Conservation (phyloP, 2,329 filamentous ascomycete genomes). For the Acephala macrosclerotiorum region DNA sequence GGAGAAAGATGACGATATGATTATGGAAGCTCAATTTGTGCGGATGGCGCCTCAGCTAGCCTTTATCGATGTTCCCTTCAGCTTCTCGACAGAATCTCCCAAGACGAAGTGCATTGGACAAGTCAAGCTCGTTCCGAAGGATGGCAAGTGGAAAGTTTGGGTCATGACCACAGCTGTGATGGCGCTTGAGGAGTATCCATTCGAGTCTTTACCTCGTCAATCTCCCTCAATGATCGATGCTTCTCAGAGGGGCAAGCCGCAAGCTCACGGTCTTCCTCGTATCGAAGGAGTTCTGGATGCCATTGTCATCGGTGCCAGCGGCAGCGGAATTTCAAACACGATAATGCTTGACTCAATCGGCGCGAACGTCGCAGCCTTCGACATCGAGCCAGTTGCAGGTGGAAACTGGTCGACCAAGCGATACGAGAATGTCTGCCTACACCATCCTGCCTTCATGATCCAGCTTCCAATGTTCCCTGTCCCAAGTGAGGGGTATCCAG, state of each 20-base stretch:
- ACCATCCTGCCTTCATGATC: conserved; percentile 1
- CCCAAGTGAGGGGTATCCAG: background rate
- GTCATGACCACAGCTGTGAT: conserved; percentile 4
- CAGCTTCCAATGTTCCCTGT: conserved; percentile 1
- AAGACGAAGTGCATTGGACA: background rate
- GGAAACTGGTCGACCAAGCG: conserved; percentile 4
- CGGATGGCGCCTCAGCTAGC: conserved; percentile 4
- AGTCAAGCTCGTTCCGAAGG: background rate
- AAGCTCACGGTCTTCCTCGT: background rate
- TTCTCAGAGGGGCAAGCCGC: background rate
- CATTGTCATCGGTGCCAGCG: background rate
- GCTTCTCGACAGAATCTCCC: background rate
- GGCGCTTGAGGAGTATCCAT: background rate
- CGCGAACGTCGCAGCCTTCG: background rate
- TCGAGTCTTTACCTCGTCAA: background rate
- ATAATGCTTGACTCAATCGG: conserved; percentile 1
- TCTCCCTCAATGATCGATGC: background rate
- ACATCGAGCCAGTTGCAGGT: background rate
- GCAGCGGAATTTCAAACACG: background rate
- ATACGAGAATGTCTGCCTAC: background rate
- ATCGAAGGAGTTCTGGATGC: background rate
- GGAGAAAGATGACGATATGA: background rate
- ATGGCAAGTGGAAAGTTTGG: background rate
- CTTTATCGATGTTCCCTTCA: conserved; percentile 2
- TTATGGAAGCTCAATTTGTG: background rate